phyloP scores from a whole-genome alignment of 495 filamentous ascomycete species.

The Pyronema omphalodes region DNA sequence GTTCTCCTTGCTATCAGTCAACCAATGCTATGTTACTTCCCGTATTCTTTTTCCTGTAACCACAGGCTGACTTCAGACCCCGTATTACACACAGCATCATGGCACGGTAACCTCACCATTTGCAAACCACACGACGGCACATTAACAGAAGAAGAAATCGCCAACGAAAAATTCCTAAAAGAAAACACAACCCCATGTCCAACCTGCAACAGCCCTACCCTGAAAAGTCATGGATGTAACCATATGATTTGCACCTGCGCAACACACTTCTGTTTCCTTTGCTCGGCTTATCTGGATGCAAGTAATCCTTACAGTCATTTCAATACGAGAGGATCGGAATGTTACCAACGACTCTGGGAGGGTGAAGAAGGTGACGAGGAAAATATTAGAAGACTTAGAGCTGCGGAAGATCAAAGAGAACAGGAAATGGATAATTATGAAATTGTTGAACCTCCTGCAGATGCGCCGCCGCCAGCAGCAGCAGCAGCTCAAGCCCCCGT shows the following conservation, averaged over 20 bases:
- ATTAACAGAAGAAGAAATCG: conserved; percentile 65
- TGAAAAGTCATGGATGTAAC: conserved; percentile 91
- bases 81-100: conserved; percentile 37
- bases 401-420: not conserved
- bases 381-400: conserved; percentile 24
- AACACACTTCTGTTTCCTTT: conserved; percentile 93
- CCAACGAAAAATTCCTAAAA: conserved; percentile 61
- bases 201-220: conserved; percentile 65
- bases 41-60: not conserved
- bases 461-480: too few species aligned
- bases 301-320: conserved; percentile 78
- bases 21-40: not conserved
- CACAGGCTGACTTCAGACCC: conserved; percentile 26
- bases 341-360: conserved; percentile 75
- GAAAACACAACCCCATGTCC: conserved; percentile 73
- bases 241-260: conserved; percentile 90
- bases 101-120: conserved; percentile 67
- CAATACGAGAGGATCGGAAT: conserved; percentile 45
- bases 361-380: conserved; percentile 65
- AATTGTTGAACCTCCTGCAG: not conserved
- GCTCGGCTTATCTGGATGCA: conserved; percentile 63
- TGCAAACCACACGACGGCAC: conserved; percentile 44
- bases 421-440: not conserved
- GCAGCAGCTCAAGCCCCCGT: not conserved
- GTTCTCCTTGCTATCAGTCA: too few species aligned